A percentile compares a stretch with the other conserved stretches of the same genome.
Evolutionary conservation across 148 eudicot species (phyloP).

Genomic region (Rhododendron ferrugineum): DNA sequence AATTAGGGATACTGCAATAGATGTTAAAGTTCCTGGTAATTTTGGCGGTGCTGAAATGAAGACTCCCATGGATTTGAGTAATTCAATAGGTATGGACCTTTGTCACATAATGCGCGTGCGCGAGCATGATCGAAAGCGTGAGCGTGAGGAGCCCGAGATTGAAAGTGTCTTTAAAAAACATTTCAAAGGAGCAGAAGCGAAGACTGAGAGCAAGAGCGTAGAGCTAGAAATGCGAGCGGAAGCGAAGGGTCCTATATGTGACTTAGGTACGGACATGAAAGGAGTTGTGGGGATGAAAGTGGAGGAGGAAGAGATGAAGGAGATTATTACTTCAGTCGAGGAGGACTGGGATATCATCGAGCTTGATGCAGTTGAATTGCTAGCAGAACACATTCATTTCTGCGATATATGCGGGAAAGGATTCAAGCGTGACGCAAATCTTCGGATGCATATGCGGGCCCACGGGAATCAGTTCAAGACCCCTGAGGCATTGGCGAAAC

Average conservation of each 20-base stretch:
- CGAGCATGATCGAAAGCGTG: background rate
- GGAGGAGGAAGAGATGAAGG: constrained; percentile 21
- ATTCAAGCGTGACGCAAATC: constrained; percentile 64
- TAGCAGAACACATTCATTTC: constrained; percentile 69
- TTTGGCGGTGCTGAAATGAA: background rate
- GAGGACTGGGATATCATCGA: constrained; percentile 51
- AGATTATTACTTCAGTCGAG: background rate
- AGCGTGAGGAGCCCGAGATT: background rate
- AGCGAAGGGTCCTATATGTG: background rate
- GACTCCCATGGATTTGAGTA: background rate
- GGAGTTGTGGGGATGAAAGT: constrained; percentile 13
- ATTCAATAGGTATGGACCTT: background rate
- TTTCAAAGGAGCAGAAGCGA: background rate
- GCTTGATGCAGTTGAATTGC: constrained; percentile 58
- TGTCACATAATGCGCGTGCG: background rate
- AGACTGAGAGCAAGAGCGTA: background rate
- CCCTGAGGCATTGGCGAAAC: constrained; percentile 47
- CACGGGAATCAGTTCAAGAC: constrained; percentile 62
- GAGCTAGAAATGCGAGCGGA: background rate
- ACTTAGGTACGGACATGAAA: background rate
- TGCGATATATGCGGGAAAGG: constrained; percentile 74
- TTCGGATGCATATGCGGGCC: constrained; percentile 72
- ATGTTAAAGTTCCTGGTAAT: background rate
- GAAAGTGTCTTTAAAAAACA: background rate
- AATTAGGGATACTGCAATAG: background rate